Conservation (phyloP, 2,329 filamentous ascomycete species). For the Cladophialophora bantiana region DNA sequence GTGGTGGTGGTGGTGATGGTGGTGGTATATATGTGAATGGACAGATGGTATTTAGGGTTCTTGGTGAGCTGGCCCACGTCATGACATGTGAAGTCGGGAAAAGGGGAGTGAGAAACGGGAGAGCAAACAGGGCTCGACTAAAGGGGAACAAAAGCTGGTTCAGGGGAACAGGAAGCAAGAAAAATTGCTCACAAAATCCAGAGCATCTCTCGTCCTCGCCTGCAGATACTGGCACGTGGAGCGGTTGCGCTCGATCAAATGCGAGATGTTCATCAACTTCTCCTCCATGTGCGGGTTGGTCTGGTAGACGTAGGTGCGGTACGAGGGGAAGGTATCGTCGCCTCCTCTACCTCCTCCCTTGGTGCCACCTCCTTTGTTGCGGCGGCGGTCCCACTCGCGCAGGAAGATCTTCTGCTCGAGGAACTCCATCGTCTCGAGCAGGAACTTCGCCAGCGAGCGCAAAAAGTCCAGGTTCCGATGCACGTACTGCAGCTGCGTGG, state of each 20-base stretch:
- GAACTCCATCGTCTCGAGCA: conserved; percentile 27
- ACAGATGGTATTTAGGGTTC: too few species aligned
- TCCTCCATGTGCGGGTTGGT: conserved; percentile 31
- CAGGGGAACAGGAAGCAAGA: neutral
- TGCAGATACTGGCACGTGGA: conserved; percentile 25
- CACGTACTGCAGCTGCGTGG: conserved; percentile 24
- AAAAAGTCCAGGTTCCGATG: conserved; percentile 18
- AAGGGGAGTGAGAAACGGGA: neutral
- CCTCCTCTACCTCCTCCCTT: neutral
- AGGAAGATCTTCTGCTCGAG: conserved; percentile 28
- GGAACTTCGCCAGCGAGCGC: conserved; percentile 23
- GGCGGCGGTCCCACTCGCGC: neutral
- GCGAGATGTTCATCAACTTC: conserved; percentile 26
- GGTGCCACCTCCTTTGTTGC: too few species aligned
- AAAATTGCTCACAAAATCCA: conserved; percentile 23
- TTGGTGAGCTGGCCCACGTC: neutral
- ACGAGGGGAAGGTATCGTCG: conserved; percentile 12
- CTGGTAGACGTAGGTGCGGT: conserved; percentile 20
- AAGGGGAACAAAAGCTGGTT: neutral
- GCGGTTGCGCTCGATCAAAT: conserved; percentile 28
- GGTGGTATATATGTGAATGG: too few species aligned
- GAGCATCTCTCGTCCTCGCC: conserved; percentile 23
- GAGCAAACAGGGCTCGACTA: neutral
- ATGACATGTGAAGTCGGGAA: neutral
- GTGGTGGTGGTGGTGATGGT: too few species aligned